Conservation (phyloP, 2,329 filamentous ascomycete genomes). For the Colletotrichum abscissum region DNA sequence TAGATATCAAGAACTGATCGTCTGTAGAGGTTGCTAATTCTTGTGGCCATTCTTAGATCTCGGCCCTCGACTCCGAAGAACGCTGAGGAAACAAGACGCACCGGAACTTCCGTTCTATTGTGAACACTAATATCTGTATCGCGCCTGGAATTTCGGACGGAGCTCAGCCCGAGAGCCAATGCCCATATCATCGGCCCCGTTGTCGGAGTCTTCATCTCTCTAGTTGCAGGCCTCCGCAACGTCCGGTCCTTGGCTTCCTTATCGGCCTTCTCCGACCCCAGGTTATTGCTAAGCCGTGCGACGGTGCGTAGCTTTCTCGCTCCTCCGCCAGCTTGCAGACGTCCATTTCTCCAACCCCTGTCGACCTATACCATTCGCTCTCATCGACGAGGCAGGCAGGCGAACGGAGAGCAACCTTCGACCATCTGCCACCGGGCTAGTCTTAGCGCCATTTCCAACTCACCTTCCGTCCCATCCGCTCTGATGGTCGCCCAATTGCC, state of each 20-base stretch:
- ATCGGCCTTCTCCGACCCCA: slow-evolving; percentile 19
- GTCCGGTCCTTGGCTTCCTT: neutral
- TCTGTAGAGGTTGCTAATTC: neutral
- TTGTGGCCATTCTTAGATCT: neutral
- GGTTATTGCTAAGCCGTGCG: neutral
- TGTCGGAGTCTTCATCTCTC: neutral
- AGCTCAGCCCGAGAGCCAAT: neutral
- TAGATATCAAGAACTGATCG: neutral
- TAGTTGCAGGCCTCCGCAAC: neutral
- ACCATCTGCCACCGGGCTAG: slow-evolving; percentile 7
- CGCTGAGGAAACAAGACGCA: neutral
- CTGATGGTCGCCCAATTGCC: slow-evolving; percentile 9
- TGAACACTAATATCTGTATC: neutral
- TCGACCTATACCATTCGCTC: slow-evolving; percentile 3
- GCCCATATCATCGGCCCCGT: neutral
- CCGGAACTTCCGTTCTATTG: neutral
- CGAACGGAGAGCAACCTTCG: slow-evolving; percentile 6
- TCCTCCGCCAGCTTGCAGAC: slow-evolving; percentile 13
- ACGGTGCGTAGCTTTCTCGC: neutral
- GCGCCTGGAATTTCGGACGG: neutral
- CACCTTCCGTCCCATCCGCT: slow-evolving; percentile 19
- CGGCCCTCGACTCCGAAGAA: neutral
- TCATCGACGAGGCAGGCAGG: slow-evolving; percentile 23
- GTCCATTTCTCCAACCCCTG: slow-evolving; percentile 15
- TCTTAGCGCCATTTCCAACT: slow-evolving; percentile 11